A percentile compares a stretch with the other conserved stretches of the same genome.
Conservation (phyloP, 2,329 filamentous ascomycete genomes). For the Pezicula neosporulosa region DNA sequence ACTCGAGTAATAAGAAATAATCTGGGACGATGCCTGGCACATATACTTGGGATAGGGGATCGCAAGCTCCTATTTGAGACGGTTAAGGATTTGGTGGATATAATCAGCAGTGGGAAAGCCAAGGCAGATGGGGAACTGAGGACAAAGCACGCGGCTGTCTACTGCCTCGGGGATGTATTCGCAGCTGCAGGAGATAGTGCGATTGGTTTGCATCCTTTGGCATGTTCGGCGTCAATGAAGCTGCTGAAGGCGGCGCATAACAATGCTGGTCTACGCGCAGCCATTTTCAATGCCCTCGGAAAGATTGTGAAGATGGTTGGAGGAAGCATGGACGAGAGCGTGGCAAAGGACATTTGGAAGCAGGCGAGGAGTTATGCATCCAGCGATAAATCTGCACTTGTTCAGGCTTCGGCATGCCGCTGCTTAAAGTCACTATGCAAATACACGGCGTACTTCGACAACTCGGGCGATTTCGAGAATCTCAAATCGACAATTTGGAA, state of each 20-base stretch:
- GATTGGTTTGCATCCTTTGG: slow-evolving; percentile 75
- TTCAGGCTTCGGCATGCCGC: slow-evolving; percentile 74
- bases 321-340: slow-evolving; percentile 74
- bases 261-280: slow-evolving; percentile 78
- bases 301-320: slow-evolving; percentile 76
- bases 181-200: slow-evolving; percentile 91
- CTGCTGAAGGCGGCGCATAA: slow-evolving; percentile 74
- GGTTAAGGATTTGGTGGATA: slow-evolving; percentile 78
- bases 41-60: slow-evolving; percentile 81
- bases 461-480: slow-evolving; percentile 85
- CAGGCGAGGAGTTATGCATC: slow-evolving; percentile 74
- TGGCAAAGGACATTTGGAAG: slow-evolving; percentile 93
- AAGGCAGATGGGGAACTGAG: slow-evolving; percentile 73
- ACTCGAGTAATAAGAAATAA: slow-evolving; percentile 89
- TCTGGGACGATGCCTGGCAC: slow-evolving; percentile 77
- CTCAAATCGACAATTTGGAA: slow-evolving; percentile 82
- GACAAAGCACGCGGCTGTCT: slow-evolving; percentile 81
- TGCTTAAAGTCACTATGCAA: slow-evolving; percentile 73
- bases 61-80: slow-evolving; percentile 91
- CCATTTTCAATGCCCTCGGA: slow-evolving; percentile 70
- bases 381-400: slow-evolving; percentile 78
- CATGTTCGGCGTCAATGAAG: slow-evolving; percentile 70
- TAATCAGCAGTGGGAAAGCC: slow-evolving; percentile 70
- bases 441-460: slow-evolving; percentile 79
- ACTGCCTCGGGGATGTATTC: slow-evolving; percentile 85